phyloP scores from a whole-genome alignment of 148 eudicot species.

The Silene conica region DNA sequence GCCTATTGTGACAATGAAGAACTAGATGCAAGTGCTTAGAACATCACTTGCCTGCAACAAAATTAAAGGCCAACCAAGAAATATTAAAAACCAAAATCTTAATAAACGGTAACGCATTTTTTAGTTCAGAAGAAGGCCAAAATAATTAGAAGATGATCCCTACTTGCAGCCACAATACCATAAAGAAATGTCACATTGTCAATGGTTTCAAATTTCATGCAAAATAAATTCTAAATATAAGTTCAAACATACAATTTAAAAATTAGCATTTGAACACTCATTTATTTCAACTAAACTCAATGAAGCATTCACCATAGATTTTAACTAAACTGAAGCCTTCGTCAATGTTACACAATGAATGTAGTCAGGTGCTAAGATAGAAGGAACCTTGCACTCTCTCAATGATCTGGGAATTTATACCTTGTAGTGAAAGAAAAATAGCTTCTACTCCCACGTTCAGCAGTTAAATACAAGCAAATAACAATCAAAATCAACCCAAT shows the following conservation, averaged over 20 bases:
- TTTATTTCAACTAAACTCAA: not conserved
- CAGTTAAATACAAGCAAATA: no score
- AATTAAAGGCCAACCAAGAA: not conserved
- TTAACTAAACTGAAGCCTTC: no score
- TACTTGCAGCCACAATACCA: not conserved
- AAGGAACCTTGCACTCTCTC: no score
- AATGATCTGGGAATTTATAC: not conserved
- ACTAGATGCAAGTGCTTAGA: not conserved
- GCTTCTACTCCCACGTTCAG: no score
- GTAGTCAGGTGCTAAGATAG: no score
- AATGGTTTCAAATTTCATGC: not conserved
- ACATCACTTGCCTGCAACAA: not conserved
- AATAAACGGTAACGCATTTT: not conserved
- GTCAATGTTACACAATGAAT: no score
- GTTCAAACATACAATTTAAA: not conserved
- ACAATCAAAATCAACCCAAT: no score
- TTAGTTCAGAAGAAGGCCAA: not conserved
- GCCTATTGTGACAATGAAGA: not conserved
- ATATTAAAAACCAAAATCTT: not conserved
- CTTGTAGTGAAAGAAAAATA: no score
- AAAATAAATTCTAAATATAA: not conserved
- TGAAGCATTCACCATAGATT: no score
- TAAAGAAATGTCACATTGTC: not conserved
- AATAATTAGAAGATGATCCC: not conserved
- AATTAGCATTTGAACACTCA: not conserved